Percentiles rank a stretch among this genome's conserved stretches.
Conservation (phyloP, 768 basidiomycete genomes). For the Pleurotus pulmonarius region DNA sequence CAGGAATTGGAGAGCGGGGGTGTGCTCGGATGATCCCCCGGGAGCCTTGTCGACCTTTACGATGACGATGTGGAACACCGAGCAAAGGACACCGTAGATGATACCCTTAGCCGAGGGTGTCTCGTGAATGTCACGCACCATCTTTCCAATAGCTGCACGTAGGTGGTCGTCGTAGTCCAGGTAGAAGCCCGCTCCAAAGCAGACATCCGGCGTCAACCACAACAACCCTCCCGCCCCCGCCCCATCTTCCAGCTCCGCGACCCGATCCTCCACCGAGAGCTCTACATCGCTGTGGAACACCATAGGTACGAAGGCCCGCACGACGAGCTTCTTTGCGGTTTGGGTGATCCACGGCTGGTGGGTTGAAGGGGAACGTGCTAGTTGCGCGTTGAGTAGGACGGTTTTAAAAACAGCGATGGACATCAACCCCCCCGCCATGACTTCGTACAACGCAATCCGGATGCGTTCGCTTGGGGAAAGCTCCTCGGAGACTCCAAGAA, state of each 20-base stretch:
- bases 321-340: not conserved
- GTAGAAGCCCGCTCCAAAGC: constrained; percentile 13
- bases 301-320: not conserved
- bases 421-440: constrained; percentile 12
- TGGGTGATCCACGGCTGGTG: not conserved
- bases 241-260: not conserved
- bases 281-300: not conserved
- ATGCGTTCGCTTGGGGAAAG: constrained; percentile 5
- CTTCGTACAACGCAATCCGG: constrained; percentile 14
- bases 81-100: constrained; percentile 14
- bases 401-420: not conserved
- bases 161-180: constrained; percentile 16
- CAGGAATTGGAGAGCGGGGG: not conserved
- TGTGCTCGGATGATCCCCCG: not conserved
- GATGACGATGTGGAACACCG: constrained; percentile 18
- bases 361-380: not conserved
- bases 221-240: not conserved
- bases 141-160: constrained; percentile 1
- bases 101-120: not conserved
- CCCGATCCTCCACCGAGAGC: not conserved
- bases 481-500: not conserved
- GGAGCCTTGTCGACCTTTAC: constrained; percentile 10
- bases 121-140: not conserved
- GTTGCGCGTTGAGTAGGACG: constrained; percentile 10
- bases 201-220: constrained; percentile 6